Conservation (phyloP, 495 filamentous ascomycete genomes). For the Penicillium argentinense region DNA sequence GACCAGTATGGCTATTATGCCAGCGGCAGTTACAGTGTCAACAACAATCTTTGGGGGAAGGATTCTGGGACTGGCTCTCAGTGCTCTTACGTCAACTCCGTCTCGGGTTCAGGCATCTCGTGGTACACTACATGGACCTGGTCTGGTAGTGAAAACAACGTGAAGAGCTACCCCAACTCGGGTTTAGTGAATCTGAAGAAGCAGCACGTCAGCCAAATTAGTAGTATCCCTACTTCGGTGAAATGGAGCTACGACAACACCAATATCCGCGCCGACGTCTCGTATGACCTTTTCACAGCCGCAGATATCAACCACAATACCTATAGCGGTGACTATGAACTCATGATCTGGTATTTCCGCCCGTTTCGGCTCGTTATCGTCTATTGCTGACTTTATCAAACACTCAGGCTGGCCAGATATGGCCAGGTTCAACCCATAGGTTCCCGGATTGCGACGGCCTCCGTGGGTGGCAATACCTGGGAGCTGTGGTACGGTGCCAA, state of each 20-base stretch:
- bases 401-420: conserved; percentile 33
- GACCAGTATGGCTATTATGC: conserved; percentile 37
- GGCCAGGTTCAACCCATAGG: conserved; percentile 45
- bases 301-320: conserved; percentile 44
- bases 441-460: conserved; percentile 23
- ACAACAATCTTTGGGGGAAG: conserved; percentile 50
- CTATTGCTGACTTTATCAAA: neutral
- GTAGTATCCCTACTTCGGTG: conserved; percentile 37
- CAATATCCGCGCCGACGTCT: conserved; percentile 43
- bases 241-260: conserved; percentile 41
- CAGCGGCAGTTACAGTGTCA: conserved; percentile 36
- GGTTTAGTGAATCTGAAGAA: conserved; percentile 25
- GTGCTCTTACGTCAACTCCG: conserved; percentile 40
- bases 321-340: conserved; percentile 46
- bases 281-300: conserved; percentile 50
- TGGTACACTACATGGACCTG: conserved; percentile 46
- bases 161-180: conserved; percentile 49
- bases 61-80: conserved; percentile 36
- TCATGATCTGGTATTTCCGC: conserved; percentile 48
- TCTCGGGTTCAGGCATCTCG: conserved; percentile 26
- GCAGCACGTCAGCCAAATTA: conserved; percentile 30
- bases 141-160: conserved; percentile 36
- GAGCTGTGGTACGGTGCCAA: conserved; percentile 39
- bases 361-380: neutral
- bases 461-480: conserved; percentile 34